Evolutionary conservation across 371 early-diverging fungal genomes (phyloP).

Genomic region (Entomophthora muscae): DNA sequence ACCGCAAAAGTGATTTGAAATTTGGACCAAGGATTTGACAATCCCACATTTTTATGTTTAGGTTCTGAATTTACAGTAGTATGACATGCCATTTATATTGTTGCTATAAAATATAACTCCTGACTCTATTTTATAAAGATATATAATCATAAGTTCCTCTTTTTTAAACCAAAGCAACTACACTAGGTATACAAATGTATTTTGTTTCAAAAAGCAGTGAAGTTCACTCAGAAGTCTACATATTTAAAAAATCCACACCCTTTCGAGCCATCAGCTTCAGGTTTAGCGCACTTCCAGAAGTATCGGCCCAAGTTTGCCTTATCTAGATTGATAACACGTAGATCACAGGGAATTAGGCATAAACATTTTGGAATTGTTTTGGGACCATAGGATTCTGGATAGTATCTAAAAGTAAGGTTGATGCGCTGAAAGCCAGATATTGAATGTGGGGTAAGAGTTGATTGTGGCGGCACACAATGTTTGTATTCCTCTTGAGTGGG

Average conservation of each 20-base stretch:
- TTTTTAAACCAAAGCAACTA: no score
- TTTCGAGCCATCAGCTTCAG: slow-evolving; percentile 16
- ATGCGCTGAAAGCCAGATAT: slow-evolving; percentile 23
- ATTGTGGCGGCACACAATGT: neutral
- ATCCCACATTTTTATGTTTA: no score
- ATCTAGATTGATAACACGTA: slow-evolving; percentile 28
- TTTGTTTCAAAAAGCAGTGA: no score
- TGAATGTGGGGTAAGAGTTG: slow-evolving; percentile 13
- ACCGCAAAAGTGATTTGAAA: no score
- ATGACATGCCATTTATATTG: no score
- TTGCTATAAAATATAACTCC: no score
- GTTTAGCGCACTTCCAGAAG: slow-evolving; percentile 25
- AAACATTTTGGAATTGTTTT: slow-evolving; percentile 25
- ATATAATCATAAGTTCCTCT: no score
- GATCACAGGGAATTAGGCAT: slow-evolving; percentile 26
- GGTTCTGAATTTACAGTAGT: no score
- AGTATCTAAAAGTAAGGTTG: slow-evolving; percentile 35
- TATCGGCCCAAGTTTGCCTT: slow-evolving; percentile 20
- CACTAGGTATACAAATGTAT: no score
- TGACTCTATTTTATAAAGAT: no score
- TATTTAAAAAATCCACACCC: slow-evolving; percentile 20
- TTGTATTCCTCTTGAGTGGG: slow-evolving; percentile 15
- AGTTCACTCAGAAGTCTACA: slow-evolving; percentile 16
- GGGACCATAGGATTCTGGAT: slow-evolving; percentile 21
- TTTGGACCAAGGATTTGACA: no score